Evolutionary conservation across 2,329 filamentous ascomycete species (phyloP).

Genomic region (Malbranchea zuffiana): DNA sequence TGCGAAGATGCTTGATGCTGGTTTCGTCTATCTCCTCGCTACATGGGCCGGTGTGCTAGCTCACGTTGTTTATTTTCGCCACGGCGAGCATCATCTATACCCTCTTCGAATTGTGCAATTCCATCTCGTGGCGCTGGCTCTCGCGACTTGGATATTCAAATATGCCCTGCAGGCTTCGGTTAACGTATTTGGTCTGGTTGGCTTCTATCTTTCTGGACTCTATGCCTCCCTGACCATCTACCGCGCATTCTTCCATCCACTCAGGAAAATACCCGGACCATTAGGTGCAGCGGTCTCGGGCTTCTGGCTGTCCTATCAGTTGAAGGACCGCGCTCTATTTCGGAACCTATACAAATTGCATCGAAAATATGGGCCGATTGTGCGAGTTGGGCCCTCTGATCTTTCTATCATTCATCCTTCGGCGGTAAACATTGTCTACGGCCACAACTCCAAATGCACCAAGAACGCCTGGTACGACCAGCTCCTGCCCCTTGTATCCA

Average conservation of each 20-base stretch:
- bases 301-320: constrained; percentile 1
- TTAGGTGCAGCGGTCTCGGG: background rate
- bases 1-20: no score
- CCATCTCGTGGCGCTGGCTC: background rate
- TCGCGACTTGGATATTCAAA: background rate
- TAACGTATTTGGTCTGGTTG: background rate
- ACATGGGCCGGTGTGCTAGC: background rate
- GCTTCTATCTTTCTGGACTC: background rate
- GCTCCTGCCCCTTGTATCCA: constrained; percentile 24
- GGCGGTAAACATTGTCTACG: background rate
- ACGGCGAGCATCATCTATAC: constrained; percentile 5
- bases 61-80: constrained; percentile 1
- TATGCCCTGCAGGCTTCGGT: background rate
- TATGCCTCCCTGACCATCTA: constrained; percentile 3
- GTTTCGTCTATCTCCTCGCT: background rate
- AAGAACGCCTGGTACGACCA: constrained; percentile 36
- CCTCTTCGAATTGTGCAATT: background rate
- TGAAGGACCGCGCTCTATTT: background rate
- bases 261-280: constrained; percentile 1
- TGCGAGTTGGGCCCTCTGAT: constrained; percentile 4
- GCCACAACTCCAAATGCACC: constrained; percentile 20
- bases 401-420: constrained; percentile 1
- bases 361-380: constrained; percentile 4
- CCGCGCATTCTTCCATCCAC: constrained; percentile 6
- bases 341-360: constrained; percentile 3